Evolutionary conservation across 768 basidiomycete genomes (phyloP), one percentile per base, ranked within the genome.

Genomic region (Cubamyces sp.): DNA sequence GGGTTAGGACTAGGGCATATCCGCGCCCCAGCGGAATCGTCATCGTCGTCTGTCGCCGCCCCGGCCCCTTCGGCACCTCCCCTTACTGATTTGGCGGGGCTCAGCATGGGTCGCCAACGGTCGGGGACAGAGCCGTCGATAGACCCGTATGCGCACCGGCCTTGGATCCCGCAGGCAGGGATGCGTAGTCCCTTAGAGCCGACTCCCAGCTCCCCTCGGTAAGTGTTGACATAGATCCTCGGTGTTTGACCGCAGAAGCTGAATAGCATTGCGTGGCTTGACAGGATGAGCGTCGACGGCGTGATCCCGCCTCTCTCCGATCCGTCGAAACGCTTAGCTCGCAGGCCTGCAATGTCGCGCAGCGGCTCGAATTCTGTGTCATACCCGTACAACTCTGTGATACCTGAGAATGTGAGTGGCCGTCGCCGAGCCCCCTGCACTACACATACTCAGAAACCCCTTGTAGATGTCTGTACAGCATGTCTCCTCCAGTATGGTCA

Each of bases 361-460:
- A 78, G 77, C 16, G 68, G 66, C 41, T 80, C 82, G 11, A 74
- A 70, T 62, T 81, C 81, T 18, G 75, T 83, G 16, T 72, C 71
- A 47, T 69, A 64, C 53, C 60, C 63, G 77, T 64, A 65, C 45
- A 65, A 78, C n/a, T 79, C 80, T 57, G 80, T 78, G 65, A 77
- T 79, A 67, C 78, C 78, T 61, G 83, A 85, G 70, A 80, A 76
- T 64, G 86, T 87, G 71, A 71, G 78, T 74, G 25, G 1, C 25
- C 5, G 28, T 47, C 19, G 30, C 28, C 15, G 16, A 11, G n/a
- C 42, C 43, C 21, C 23, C 53, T 47, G 56, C 37, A 47, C 28
- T 54, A n/a, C 28, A 18, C 19, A 3, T 26, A 18, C 34, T 43
- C 18, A 54, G 6, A 42, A n/a, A 34, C 1, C 9, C 34, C 25